Evolutionary conservation across 208 protist genomes (phyloP).

Genomic region (Angomonas ambiguus): DNA sequence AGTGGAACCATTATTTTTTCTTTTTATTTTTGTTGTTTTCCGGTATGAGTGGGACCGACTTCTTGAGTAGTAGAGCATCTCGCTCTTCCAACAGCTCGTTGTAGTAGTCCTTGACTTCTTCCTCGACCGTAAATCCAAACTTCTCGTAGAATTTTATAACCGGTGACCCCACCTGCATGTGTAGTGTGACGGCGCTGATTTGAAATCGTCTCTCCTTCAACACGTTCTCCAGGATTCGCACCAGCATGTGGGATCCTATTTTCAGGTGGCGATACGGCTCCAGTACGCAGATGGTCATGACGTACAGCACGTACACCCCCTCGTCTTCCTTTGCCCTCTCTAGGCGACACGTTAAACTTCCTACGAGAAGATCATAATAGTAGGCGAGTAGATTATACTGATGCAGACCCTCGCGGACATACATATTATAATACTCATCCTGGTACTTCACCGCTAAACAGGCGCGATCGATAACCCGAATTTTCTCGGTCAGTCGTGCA

Average conservation of each 20-base stretch:
- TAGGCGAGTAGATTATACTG: conserved; percentile 76
- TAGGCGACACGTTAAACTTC: conserved; percentile 86
- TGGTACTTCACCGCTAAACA: conserved; percentile 81
- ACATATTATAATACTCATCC: conserved; percentile 80
- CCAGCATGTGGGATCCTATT: conserved; percentile 75
- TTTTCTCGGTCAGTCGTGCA: conserved; percentile 62
- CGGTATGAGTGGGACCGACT: conserved; percentile 50
- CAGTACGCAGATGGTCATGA: conserved; percentile 93
- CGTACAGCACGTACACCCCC: conserved; percentile 69
- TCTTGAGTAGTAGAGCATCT: conserved; percentile 64
- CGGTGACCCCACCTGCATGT: conserved; percentile 82
- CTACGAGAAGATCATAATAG: conserved; percentile 90
- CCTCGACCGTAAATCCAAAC: conserved; percentile 63
- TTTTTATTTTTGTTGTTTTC: conserved; percentile 35
- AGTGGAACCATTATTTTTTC: conserved; percentile 12
- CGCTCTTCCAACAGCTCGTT: conserved; percentile 61
- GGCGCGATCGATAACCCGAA: conserved; percentile 72
- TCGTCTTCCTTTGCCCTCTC: conserved; percentile 51
- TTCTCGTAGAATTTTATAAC: conserved; percentile 82
- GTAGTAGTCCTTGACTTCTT: conserved; percentile 77
- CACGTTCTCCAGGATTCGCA: conserved; percentile 46
- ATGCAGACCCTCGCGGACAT: conserved; percentile 53
- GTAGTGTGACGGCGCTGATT: conserved; percentile 60
- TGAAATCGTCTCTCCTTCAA: conserved; percentile 41
- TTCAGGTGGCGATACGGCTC: conserved; percentile 86